Base-by-base conservation (phyloP, 2,329 filamentous ascomycete genomes). In the Arthroderma sp. region DNA sequence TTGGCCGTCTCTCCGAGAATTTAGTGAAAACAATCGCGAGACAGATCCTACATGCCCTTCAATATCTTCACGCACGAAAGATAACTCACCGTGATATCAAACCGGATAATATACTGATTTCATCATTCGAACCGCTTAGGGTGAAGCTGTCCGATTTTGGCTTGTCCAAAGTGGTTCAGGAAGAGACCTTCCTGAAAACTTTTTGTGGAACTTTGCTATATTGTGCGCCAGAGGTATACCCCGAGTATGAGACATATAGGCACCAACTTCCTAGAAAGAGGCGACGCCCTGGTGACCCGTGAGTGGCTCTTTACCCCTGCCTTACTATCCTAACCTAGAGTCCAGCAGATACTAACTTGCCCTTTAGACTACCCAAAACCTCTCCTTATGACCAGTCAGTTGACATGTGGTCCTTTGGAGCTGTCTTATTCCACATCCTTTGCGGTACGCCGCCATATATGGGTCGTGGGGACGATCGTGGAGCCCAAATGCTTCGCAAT, bases 51-150 rank as follows among this genome's bases (percentile, higher is more conserved):
- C 77, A 82, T 53, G 89, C 89, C 1, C 68, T 98, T 43, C 79
- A 78, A 29, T 95, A 98, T 60, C 71, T 98, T 6, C 91, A 98
- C 62, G 70, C 73, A 43, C 82, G 83, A 55, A 86, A 83, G 58
- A 95, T 98, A 54, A 96, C 89, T 0, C 91, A 98, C 65, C 83
- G 91, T n/a, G 91, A 98, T 62, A 87, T 98, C 58, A 98, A 98
- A 60, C 32, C 91, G 0, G 91, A 98, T 69, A 98, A 98, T 57
- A 95, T 98, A 49, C 72, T 98, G 36, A 84, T 96, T 53, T 72
- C 80, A 7, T 81, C 78, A 1, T 61, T 77, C 6, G 70, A 81
- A 4, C 87, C 88, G 0, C 76, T 94, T 40, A 71, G 77, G 9
- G 82, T 96, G 54, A 96, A 98, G 64, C 71, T 98, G 9, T 94